These are phyloP conservation scores for Beauveria pseudobassiana DNA, from an alignment of 2,329 filamentous ascomycete genomes.

Conservation along the genomic window DNA sequence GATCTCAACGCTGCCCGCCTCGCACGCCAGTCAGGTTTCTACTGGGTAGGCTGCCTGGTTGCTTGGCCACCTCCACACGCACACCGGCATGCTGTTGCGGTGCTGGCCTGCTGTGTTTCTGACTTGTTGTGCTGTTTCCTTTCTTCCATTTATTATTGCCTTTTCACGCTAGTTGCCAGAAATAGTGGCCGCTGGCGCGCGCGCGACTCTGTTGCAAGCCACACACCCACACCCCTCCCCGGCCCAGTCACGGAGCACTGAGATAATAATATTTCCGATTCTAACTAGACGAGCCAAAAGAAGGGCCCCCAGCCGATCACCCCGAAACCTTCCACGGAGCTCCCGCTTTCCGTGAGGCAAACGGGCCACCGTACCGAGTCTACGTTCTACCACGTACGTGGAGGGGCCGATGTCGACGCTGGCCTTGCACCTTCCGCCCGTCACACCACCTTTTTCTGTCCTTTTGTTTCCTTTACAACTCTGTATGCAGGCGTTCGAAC, in stretches of 20 bases:
- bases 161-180: neutral
- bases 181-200: neutral
- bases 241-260: neutral
- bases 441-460: neutral
- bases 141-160: neutral
- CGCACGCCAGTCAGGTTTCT: neutral
- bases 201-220: neutral
- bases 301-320: slow-evolving; percentile 12
- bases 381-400: slow-evolving; percentile 3
- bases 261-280: slow-evolving; percentile 13
- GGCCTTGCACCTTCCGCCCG: slow-evolving; percentile 6
- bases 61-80: slow-evolving; percentile 6
- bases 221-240: slow-evolving; percentile 4
- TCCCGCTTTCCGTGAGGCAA: slow-evolving; percentile 11
- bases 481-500: neutral
- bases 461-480: neutral
- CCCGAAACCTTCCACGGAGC: slow-evolving; percentile 12
- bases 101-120: neutral
- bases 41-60: neutral
- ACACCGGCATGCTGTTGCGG: neutral
- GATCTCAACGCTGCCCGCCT: slow-evolving; percentile 9
- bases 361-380: slow-evolving; percentile 11
- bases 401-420: slow-evolving; percentile 7
- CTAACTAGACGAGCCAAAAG: slow-evolving; percentile 9
- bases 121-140: neutral